Evolutionary conservation across 1,284 basidiomycete genomes (phyloP).

Genomic region (Singerocomus inundabilis): DNA sequence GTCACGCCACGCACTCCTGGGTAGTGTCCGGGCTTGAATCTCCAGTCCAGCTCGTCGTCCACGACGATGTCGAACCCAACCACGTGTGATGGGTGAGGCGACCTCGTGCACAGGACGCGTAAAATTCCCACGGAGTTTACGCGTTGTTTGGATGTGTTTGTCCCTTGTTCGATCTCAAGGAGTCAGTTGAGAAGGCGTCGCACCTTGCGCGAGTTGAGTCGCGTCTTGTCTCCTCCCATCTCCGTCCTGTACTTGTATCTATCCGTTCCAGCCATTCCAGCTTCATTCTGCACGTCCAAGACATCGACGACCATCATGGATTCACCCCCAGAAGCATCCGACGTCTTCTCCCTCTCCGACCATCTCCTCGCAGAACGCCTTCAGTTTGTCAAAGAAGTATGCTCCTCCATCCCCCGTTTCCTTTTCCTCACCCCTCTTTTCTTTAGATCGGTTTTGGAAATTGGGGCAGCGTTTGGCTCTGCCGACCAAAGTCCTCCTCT

Average conservation of each 20-base stretch:
- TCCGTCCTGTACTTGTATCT: slow-evolving; percentile 30
- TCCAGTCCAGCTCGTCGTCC: too few species aligned
- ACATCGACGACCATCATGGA: slow-evolving; percentile 28
- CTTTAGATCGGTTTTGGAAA: slow-evolving; percentile 79
- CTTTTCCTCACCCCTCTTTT: slow-evolving; percentile 1
- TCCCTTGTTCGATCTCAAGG: slow-evolving; percentile 26
- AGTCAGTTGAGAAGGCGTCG: too few species aligned
- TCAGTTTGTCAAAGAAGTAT: slow-evolving; percentile 73
- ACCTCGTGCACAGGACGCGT: slow-evolving; percentile 24
- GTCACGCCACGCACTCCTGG: too few species aligned
- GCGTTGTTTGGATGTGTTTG: slow-evolving; percentile 38
- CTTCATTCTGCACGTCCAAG: background rate
- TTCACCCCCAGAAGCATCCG: slow-evolving; percentile 37
- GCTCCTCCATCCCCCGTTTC: slow-evolving; percentile 15
- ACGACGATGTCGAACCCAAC: background rate
- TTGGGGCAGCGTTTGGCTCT: slow-evolving; percentile 84
- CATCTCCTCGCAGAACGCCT: slow-evolving; percentile 66
- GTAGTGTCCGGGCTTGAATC: too few species aligned
- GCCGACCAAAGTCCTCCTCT: slow-evolving; percentile 54
- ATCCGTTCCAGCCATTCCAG: background rate
- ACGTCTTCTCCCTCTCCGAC: slow-evolving; percentile 57
- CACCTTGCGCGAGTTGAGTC: background rate
- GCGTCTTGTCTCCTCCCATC: background rate
- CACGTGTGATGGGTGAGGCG: slow-evolving; percentile 14
- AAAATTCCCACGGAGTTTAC: slow-evolving; percentile 28